phyloP scores from a whole-genome alignment of 2,329 filamentous ascomycete genomes.

The Colletotrichum liaoningense region DNA sequence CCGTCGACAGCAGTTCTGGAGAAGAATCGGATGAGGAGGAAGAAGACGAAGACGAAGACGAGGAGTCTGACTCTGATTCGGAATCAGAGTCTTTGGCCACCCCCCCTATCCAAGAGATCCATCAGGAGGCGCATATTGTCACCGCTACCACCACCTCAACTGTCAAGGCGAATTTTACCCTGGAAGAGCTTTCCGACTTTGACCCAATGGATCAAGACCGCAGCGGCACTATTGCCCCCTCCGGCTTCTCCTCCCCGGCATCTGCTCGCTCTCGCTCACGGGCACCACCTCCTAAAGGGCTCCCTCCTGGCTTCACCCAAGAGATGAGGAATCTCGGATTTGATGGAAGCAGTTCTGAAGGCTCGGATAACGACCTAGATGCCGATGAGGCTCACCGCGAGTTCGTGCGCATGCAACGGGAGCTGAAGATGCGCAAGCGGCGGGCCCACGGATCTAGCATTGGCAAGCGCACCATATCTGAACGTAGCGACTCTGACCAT shows the following conservation, averaged over 20 bases:
- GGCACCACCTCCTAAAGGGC: conserved; percentile 39
- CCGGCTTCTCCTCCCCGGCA: conserved; percentile 57
- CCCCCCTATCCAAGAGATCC: conserved; percentile 18
- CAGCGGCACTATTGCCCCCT: conserved; percentile 55
- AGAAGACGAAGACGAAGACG: conserved; percentile 36
- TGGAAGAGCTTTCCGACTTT: conserved; percentile 59
- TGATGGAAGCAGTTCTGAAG: conserved; percentile 51
- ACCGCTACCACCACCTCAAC: background rate
- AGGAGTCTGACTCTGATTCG: conserved; percentile 34
- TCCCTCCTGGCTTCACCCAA: conserved; percentile 57
- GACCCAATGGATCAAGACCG: conserved; percentile 57
- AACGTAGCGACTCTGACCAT: conserved; percentile 62
- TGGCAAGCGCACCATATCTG: conserved; percentile 65
- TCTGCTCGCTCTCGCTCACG: conserved; percentile 54
- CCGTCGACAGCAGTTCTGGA: conserved; percentile 16
- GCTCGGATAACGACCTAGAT: conserved; percentile 50
- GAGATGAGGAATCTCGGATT: conserved; percentile 55
- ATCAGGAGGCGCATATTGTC: conserved; percentile 17
- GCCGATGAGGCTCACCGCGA: conserved; percentile 49
- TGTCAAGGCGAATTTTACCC: conserved; percentile 44
- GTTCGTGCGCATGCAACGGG: conserved; percentile 54
- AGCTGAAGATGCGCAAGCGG: conserved; percentile 56
- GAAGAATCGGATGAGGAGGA: conserved; percentile 25
- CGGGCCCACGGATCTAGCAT: conserved; percentile 66
- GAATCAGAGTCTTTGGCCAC: conserved; percentile 36